These are phyloP conservation scores for Aspergillus ochraceus DNA, from an alignment of 2,329 filamentous ascomycete species.

Conservation along the genomic window DNA sequence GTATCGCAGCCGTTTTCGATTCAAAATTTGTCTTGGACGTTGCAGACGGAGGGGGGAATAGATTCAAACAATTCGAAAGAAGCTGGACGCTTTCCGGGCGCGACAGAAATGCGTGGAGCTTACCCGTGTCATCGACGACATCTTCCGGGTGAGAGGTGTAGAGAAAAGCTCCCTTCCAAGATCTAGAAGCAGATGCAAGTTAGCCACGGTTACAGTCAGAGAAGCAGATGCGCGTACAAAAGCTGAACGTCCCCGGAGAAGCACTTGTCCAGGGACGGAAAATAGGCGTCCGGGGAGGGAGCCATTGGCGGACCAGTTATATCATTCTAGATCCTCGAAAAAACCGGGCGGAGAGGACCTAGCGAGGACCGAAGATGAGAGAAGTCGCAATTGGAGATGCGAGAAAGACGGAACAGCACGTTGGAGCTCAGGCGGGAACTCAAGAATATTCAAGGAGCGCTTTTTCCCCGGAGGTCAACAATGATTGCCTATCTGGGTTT, in stretches of 20 bases:
- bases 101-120: conserved; percentile 68
- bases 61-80: conserved; percentile 66
- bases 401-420: conserved; percentile 2
- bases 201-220: conserved; percentile 17
- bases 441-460: conserved; percentile 30
- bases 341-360: conserved; percentile 9
- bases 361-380: background rate
- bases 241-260: conserved; percentile 77
- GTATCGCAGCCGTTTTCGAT: conserved; percentile 81
- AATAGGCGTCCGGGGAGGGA: conserved; percentile 71
- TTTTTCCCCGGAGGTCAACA: conserved; percentile 38
- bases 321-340: conserved; percentile 38
- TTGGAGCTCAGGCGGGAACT: conserved; percentile 25
- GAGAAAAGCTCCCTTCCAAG: conserved; percentile 59
- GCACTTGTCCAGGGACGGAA: conserved; percentile 82
- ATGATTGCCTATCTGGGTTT: conserved; percentile 38
- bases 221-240: conserved; percentile 56
- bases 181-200: conserved; percentile 46
- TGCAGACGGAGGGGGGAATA: conserved; percentile 64
- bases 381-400: conserved; percentile 5
- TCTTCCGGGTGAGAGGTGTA: conserved; percentile 45
- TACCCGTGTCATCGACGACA: conserved; percentile 54
- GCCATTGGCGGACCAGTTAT: conserved; percentile 59
- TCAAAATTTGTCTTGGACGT: conserved; percentile 73
- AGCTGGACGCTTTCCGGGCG: conserved; percentile 68